Conservation (phyloP, 2,329 filamentous ascomycete genomes). For the Exophiala sideris region DNA sequence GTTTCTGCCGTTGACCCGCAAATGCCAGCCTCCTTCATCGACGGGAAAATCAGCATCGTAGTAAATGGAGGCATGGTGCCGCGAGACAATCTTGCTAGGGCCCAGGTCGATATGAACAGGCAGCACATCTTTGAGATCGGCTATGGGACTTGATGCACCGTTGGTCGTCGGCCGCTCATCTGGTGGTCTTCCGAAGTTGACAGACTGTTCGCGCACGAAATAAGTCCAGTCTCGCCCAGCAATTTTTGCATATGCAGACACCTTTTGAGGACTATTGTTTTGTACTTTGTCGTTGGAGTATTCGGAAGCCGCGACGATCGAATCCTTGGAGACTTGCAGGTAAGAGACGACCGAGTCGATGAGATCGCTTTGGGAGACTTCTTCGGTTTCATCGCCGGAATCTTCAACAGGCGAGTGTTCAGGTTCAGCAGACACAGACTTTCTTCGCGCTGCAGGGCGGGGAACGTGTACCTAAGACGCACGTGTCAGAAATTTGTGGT, state of each 20-base stretch:
- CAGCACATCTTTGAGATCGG: constrained; percentile 39
- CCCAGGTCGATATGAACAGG: constrained; percentile 81
- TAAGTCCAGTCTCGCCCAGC: constrained; percentile 52
- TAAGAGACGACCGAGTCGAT: constrained; percentile 49
- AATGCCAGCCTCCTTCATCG: constrained; percentile 65
- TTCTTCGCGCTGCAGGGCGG: constrained; percentile 14
- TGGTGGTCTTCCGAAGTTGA: constrained; percentile 50
- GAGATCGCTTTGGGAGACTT: constrained; percentile 42
- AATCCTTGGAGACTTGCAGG: constrained; percentile 42
- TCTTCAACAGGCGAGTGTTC: constrained; percentile 42
- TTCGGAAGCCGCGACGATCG: constrained; percentile 42
- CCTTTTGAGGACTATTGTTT: constrained; percentile 41
- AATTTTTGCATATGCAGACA: constrained; percentile 51
- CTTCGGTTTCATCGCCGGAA: constrained; percentile 41
- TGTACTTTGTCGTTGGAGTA: constrained; percentile 43
- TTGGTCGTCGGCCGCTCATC: constrained; percentile 37
- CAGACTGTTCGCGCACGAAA: constrained; percentile 47
- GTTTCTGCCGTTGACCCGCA: constrained; percentile 86
- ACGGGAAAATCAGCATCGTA: constrained; percentile 62
- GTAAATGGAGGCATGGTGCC: constrained; percentile 70
- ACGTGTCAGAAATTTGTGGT: constrained; percentile 1
- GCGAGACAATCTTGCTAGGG: constrained; percentile 76
- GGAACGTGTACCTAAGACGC: constrained; percentile 17
- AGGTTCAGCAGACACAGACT: constrained; percentile 32
- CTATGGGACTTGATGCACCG: constrained; percentile 45